Percentiles rank a stretch among this genome's conserved stretches.
phyloP scores from a whole-genome alignment of 2,329 filamentous ascomycete species.

The Calonectria naviculata region DNA sequence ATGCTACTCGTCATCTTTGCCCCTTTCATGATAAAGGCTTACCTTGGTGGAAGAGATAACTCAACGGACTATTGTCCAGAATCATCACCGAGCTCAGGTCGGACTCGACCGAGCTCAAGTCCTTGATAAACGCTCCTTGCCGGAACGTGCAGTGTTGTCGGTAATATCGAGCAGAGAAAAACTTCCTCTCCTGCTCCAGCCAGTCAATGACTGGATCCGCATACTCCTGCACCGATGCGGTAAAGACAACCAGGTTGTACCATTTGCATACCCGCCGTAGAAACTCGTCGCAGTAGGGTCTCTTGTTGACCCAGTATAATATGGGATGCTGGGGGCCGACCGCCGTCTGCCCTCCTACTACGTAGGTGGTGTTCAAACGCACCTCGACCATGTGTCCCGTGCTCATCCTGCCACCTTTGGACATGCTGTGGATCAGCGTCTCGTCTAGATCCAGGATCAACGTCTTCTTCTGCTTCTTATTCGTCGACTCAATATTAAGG shows the following conservation, averaged over 20 bases:
- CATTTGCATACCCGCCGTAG: conserved; percentile 92
- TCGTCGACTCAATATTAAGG: conserved; percentile 68
- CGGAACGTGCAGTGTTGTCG: conserved; percentile 96
- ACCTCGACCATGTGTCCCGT: conserved; percentile 99
- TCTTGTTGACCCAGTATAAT: conserved; percentile 98
- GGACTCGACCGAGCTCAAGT: conserved; percentile 94
- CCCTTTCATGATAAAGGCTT: conserved; percentile 42
- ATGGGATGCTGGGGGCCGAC: conserved; percentile 87
- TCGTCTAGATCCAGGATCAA: conserved; percentile 96
- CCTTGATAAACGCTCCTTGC: conserved; percentile 98
- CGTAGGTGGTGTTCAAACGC: conserved; percentile 79
- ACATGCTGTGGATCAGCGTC: conserved; percentile 97
- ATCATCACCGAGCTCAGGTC: conserved; percentile 99
- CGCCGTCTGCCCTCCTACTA: conserved; percentile 74
- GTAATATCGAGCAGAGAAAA: conserved; percentile 94
- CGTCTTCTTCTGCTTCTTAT: conserved; percentile 89
- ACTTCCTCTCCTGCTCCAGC: conserved; percentile 96
- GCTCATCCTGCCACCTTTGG: conserved; percentile 94
- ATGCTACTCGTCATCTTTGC: neutral
- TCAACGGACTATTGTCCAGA: conserved; percentile 96
- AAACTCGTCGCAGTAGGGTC: conserved; percentile 97
- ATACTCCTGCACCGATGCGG: conserved; percentile 97
- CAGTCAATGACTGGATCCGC: conserved; percentile 99
- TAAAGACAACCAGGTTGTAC: conserved; percentile 98
- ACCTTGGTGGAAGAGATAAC: conserved; percentile 99